phyloP scores from a whole-genome alignment of 257 asterid species.

The Prunella vulgaris region DNA sequence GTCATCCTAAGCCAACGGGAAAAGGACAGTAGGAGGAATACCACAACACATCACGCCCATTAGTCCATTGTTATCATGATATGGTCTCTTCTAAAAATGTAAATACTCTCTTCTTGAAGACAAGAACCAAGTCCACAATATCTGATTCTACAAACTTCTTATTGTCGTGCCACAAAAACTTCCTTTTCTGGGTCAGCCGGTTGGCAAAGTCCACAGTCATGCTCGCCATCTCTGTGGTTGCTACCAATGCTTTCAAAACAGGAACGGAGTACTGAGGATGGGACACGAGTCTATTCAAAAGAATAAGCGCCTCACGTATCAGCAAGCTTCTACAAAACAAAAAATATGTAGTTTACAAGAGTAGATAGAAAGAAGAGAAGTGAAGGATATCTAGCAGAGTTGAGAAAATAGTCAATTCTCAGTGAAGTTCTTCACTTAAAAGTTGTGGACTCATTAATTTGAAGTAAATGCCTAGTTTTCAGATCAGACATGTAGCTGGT shows the following conservation, averaged over 20 bases:
- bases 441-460: not conserved
- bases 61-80: slow-evolving; percentile 27
- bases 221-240: slow-evolving; percentile 50
- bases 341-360: not conserved
- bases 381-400: not conserved
- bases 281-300: slow-evolving; percentile 79
- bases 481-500: too few relatives aligned
- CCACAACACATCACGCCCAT: not conserved
- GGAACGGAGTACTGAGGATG: slow-evolving; percentile 61
- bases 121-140: slow-evolving; percentile 64
- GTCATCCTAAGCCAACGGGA: not conserved
- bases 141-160: slow-evolving; percentile 59
- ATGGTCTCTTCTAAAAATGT: slow-evolving; percentile 51
- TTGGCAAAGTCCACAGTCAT: slow-evolving; percentile 57
- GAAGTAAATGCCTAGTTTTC: too few relatives aligned
- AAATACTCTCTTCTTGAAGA: slow-evolving; percentile 68
- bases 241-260: slow-evolving; percentile 63
- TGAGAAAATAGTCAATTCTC: not conserved
- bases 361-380: not conserved
- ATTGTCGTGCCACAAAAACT: slow-evolving; percentile 45
- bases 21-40: not conserved
- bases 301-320: slow-evolving; percentile 80
- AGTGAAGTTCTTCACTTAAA: not conserved
- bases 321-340: slow-evolving; percentile 55
- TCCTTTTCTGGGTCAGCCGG: slow-evolving; percentile 53